A percentile compares a stretch with the other conserved stretches of the same genome.
These are phyloP conservation scores for Marchantia polymorpha DNA, from an alignment of 225 moss, liverwort and hornwort genomes.

Conservation along the genomic window DNA sequence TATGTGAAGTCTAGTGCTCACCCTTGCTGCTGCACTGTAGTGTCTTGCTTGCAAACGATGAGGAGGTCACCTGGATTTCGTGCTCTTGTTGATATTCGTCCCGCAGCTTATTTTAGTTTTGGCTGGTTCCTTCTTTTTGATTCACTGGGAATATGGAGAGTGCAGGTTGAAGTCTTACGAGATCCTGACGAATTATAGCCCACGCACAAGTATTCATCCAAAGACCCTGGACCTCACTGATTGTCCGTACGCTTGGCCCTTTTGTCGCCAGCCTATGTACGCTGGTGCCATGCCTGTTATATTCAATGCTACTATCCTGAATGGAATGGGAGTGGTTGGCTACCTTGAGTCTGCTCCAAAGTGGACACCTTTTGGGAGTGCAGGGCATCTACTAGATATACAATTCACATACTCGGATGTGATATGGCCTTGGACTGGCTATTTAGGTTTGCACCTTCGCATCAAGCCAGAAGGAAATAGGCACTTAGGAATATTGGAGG, in stretches of 20 bases:
- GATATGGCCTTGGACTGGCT: slow-evolving; percentile 98
- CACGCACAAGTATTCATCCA: slow-evolving; percentile 80
- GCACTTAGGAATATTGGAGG: slow-evolving; percentile 70
- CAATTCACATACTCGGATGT: slow-evolving; percentile 80
- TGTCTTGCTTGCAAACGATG: too few species aligned
- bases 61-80: too few species aligned
- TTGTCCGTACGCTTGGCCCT: slow-evolving; percentile 87
- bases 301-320: slow-evolving; percentile 85
- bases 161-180: slow-evolving; percentile 88
- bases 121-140: neutral
- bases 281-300: slow-evolving; percentile 89
- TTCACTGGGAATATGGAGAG: neutral
- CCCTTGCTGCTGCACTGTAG: too few species aligned
- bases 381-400: slow-evolving; percentile 63
- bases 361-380: slow-evolving; percentile 61
- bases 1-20: too few species aligned
- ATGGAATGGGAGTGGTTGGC: slow-evolving; percentile 92
- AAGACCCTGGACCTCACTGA: slow-evolving; percentile 73
- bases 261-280: slow-evolving; percentile 88
- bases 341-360: slow-evolving; percentile 62
- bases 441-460: slow-evolving; percentile 77
- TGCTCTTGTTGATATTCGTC: neutral
- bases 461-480: slow-evolving; percentile 71
- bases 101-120: neutral
- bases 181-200: slow-evolving; percentile 66